These are phyloP conservation scores for Gleditsia sinensis DNA, from an alignment of 306 rosid species.

Conservation along the genomic window DNA sequence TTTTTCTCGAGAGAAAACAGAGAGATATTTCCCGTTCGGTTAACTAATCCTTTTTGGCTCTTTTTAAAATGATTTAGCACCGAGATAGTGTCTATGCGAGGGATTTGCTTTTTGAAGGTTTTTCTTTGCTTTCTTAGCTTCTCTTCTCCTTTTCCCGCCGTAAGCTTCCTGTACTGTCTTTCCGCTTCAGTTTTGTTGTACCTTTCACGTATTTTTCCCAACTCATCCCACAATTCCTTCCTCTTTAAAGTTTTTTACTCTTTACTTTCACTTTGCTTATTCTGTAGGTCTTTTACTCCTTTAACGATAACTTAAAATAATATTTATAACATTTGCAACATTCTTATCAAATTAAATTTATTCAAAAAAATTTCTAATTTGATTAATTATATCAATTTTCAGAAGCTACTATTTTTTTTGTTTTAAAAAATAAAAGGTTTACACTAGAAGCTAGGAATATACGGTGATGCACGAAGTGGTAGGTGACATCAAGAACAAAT, in stretches of 20 bases:
- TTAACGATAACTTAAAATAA: no score
- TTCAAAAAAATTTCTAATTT: no score
- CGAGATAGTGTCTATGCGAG: neutral
- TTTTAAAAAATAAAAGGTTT: no score
- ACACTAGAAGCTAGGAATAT: no score
- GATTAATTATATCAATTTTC: no score
- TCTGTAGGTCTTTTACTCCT: neutral
- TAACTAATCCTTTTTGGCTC: neutral
- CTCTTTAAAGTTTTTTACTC: neutral
- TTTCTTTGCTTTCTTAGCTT: slow-evolving; percentile 14
- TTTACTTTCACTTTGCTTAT: neutral
- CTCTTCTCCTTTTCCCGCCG: slow-evolving; percentile 32
- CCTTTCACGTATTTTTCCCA: slow-evolving; percentile 31
- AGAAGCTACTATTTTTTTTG: no score
- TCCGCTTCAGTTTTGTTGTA: neutral
- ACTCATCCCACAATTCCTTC: slow-evolving; percentile 9
- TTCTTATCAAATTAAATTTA: no score
- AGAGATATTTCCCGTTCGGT: slow-evolving; percentile 4
- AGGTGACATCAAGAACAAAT: slow-evolving; percentile 5
- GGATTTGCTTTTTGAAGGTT: slow-evolving; percentile 35
- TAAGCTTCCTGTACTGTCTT: slow-evolving; percentile 16
- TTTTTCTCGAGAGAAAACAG: neutral
- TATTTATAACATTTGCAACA: no score
- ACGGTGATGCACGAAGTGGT: no score
- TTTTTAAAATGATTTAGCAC: slow-evolving; percentile 9